These are phyloP conservation scores for Waltergamsia citrina DNA, from an alignment of 2,329 filamentous ascomycete genomes.

Conservation along the genomic window DNA sequence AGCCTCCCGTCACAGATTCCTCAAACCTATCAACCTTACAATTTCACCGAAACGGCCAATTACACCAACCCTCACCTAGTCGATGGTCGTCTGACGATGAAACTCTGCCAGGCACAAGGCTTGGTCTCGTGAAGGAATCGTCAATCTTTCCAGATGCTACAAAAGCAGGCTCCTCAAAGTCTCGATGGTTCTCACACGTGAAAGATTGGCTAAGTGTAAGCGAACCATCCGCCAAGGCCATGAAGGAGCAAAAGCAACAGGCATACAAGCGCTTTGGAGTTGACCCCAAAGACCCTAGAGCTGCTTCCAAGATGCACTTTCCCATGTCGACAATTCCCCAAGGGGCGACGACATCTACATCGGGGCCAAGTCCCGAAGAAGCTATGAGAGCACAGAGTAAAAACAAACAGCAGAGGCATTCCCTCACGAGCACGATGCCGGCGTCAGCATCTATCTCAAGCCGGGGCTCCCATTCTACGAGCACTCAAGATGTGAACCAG, in stretches of 20 bases:
- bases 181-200: constrained; percentile 17
- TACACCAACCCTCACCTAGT: too few species aligned
- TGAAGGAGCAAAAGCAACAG: constrained; percentile 37
- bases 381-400: constrained; percentile 22
- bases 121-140: too few species aligned
- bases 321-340: constrained; percentile 34
- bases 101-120: too few species aligned
- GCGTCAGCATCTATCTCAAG: constrained; percentile 22
- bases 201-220: constrained; percentile 38
- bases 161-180: too few species aligned
- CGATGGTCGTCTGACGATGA: too few species aligned
- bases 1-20: too few species aligned
- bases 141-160: too few species aligned
- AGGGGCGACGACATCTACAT: constrained; percentile 34
- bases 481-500: constrained; percentile 5
- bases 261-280: constrained; percentile 32
- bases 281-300: constrained; percentile 29
- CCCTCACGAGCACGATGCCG: constrained; percentile 14
- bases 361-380: constrained; percentile 36
- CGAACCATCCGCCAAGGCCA: constrained; percentile 39
- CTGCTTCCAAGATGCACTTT: constrained; percentile 34
- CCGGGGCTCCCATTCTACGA: constrained; percentile 20
- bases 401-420: constrained; percentile 18
- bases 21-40: too few species aligned
- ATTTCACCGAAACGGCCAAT: too few species aligned